Base-by-base conservation (phyloP, 2,329 filamentous ascomycete genomes). In the Colletotrichum incanum region DNA sequence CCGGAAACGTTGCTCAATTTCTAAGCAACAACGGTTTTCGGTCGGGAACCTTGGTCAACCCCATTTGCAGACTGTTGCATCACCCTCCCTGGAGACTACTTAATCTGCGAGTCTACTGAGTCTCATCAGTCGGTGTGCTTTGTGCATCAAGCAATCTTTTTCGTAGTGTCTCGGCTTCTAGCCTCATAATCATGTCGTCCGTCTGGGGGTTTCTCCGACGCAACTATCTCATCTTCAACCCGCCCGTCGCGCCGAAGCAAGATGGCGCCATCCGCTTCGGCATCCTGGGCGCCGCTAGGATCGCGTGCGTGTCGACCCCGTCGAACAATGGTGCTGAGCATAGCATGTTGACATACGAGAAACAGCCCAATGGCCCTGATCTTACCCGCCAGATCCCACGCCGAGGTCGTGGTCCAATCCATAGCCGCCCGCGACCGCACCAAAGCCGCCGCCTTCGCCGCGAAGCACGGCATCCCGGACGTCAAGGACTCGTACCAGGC, bases 381-480 rank as follows among this genome's bases (percentile, higher is more conserved):
- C 45, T 76, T 71, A 2, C 87, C 88, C 0, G 87, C 88, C 18
- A 85, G 82, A 72, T 84, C 82, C 3, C 88, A 91, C 74, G 81
- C 88, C 0, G 87, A 89, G 49, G 85, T 90, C 18, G 80, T 89
- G 16, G 72, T 91, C 16, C 82, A 85, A 11, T 86, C 84, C 5
- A 83, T 91, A 1, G 87, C 89, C 3, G 87, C 88, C 3, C 82
- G 88, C 5, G 84, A 89, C 76, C 79, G 75, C 41, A 77, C 76
- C 5, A 85, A 81, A 62, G 89, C 88, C 0, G 78, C 83, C 61
- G 81, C 79, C 0, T 90, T 83, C 77, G 88, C 88, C 2, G 85
- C 85, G 74, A 86, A 84, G 71, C 80, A 90, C 76, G 80, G 80
- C 11, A 88, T 91, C 58, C 86, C 85, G 0, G 82, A 86, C 37